Evolutionary conservation across 2,329 filamentous ascomycete species (phyloP).

Genomic region (Nectriaceae sp.): DNA sequence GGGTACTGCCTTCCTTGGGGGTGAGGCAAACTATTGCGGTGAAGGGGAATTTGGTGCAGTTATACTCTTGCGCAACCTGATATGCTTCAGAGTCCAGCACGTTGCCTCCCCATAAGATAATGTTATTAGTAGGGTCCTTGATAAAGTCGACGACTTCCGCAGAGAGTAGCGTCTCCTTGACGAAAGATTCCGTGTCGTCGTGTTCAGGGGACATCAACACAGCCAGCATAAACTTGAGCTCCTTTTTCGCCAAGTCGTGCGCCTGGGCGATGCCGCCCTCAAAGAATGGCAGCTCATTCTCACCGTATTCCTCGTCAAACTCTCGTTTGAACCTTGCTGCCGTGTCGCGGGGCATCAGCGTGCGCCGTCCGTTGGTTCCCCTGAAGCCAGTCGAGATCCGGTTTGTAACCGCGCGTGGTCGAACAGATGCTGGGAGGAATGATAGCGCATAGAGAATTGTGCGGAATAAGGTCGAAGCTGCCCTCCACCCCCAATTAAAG

Average conservation of each 20-base stretch:
- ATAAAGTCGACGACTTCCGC: constrained; percentile 74
- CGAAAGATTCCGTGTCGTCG: constrained; percentile 83
- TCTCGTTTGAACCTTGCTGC: constrained; percentile 87
- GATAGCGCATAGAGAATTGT: constrained; percentile 78
- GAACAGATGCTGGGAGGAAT: constrained; percentile 71
- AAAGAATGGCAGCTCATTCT: constrained; percentile 71
- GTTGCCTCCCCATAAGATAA: constrained; percentile 91
- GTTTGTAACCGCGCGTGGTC: constrained; percentile 56
- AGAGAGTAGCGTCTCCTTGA: constrained; percentile 78
- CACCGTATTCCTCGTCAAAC: constrained; percentile 91
- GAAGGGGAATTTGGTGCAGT: constrained; percentile 92
- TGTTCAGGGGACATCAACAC: constrained; percentile 90
- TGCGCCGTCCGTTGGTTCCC: constrained; percentile 69
- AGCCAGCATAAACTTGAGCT: constrained; percentile 89
- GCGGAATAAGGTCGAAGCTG: constrained; percentile 69
- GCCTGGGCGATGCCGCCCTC: constrained; percentile 92
- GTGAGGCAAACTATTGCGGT: constrained; percentile 85
- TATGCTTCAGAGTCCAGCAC: constrained; percentile 93
- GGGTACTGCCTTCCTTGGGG: constrained; percentile 76
- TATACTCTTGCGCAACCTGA: constrained; percentile 84
- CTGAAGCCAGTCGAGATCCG: constrained; percentile 53
- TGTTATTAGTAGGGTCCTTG: constrained; percentile 72
- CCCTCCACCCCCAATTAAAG: constrained; percentile 74
- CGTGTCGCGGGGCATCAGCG: constrained; percentile 82
- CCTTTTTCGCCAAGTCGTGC: constrained; percentile 84